Evolutionary conservation across 257 asterid species (phyloP).

Genomic region (Plantago elongata): DNA sequence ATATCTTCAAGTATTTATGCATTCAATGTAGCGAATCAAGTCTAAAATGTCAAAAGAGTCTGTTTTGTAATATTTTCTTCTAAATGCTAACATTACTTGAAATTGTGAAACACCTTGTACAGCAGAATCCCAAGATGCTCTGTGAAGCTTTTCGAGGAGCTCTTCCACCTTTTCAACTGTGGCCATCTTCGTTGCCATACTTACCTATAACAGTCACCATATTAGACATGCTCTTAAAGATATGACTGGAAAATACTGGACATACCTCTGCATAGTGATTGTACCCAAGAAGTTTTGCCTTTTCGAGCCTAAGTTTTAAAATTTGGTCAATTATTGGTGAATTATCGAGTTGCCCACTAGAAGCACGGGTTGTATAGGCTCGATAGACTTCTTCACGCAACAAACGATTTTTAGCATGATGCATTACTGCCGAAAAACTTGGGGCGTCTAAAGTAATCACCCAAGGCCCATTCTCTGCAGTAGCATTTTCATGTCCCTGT

Average conservation of each 20-base stretch:
- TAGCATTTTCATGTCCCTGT: slow-evolving; percentile 95
- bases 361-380: slow-evolving; percentile 85
- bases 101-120: slow-evolving; percentile 39
- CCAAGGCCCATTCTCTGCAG: slow-evolving; percentile 96
- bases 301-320: slow-evolving; percentile 80
- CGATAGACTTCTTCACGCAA: slow-evolving; percentile 96
- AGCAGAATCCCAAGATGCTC: slow-evolving; percentile 91
- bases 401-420: slow-evolving; percentile 77
- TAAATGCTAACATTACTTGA: slow-evolving; percentile 1
- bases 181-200: slow-evolving; percentile 98
- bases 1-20: background rate
- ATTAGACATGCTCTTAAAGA: slow-evolving; percentile 21
- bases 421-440: slow-evolving; percentile 78
- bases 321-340: slow-evolving; percentile 73
- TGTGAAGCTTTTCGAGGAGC: slow-evolving; percentile 82
- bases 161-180: slow-evolving; percentile 81
- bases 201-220: slow-evolving; percentile 46
- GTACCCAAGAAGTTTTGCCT: slow-evolving; percentile 94
- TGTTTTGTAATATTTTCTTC: background rate
- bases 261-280: slow-evolving; percentile 89
- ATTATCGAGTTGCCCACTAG: slow-evolving; percentile 88
- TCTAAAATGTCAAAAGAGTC: background rate
- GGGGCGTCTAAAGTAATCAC: slow-evolving; percentile 90
- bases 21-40: background rate
- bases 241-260: background rate